Percentiles rank a stretch among this genome's conserved stretches.
phyloP scores from a whole-genome alignment of 306 rosid species.

The Acacia melanoxylon region DNA sequence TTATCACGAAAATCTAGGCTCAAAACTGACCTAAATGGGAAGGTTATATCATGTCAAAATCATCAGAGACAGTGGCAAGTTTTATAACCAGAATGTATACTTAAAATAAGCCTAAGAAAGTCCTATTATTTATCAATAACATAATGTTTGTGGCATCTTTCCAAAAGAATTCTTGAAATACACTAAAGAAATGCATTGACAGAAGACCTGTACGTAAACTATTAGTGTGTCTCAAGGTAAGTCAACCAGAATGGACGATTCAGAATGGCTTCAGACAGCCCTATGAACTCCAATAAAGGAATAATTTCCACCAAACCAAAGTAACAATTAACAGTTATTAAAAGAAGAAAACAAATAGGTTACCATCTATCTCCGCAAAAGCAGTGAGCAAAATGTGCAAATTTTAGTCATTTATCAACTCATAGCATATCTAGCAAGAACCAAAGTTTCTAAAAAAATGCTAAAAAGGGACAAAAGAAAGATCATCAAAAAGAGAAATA shows the following conservation, averaged over 20 bases:
- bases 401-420: not conserved
- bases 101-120: too few relatives aligned
- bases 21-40: not conserved
- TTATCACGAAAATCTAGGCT: too few relatives aligned
- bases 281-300: not conserved
- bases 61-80: not conserved
- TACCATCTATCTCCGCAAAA: not conserved
- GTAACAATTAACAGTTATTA: too few relatives aligned
- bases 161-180: constrained; percentile 16
- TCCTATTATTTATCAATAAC: too few relatives aligned
- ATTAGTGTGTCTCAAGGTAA: not conserved
- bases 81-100: too few relatives aligned
- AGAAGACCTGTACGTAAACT: not conserved
- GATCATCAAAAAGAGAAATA: not conserved
- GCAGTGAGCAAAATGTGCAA: too few relatives aligned
- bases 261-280: too few relatives aligned
- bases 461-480: not conserved
- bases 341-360: not conserved
- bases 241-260: not conserved
- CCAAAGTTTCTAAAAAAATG: not conserved
- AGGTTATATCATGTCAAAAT: not conserved
- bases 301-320: not conserved
- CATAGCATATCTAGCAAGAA: not conserved
- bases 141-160: too few relatives aligned
- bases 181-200: not conserved